Evolutionary conservation across 148 eudicot species (phyloP).

Genomic region (Gaultheria prostrata): DNA sequence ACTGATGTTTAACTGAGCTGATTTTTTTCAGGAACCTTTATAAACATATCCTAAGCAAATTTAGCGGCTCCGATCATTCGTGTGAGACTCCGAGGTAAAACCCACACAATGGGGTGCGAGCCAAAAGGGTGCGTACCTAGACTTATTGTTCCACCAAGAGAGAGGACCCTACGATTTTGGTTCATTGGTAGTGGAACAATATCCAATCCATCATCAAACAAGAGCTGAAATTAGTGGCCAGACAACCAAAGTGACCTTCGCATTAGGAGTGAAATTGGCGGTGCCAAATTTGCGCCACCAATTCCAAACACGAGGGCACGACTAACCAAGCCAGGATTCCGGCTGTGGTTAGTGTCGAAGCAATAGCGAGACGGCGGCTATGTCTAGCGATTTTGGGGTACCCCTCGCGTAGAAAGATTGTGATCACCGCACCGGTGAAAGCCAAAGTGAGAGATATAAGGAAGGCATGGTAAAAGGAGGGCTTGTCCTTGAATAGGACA

Average conservation of each 20-base stretch:
- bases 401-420: background rate
- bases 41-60: too few relatives aligned
- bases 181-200: background rate
- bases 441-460: conserved; percentile 2
- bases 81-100: too few relatives aligned
- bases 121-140: too few relatives aligned
- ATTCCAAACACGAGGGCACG: background rate
- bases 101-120: too few relatives aligned
- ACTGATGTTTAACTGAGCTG: too few relatives aligned
- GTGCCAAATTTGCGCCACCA: background rate
- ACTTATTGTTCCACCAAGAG: background rate
- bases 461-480: conserved; percentile 12
- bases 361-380: background rate
- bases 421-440: background rate
- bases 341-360: background rate
- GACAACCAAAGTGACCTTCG: background rate
- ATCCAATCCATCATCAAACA: background rate
- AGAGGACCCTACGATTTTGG: background rate
- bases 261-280: background rate
- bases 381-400: background rate
- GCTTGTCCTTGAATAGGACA: conserved; percentile 2
- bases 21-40: too few relatives aligned
- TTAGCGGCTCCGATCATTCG: too few relatives aligned
- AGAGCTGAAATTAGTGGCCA: background rate
- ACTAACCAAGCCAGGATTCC: background rate